phyloP scores from a whole-genome alignment of 2,329 filamentous ascomycete species.

The Xylaria sp. region DNA sequence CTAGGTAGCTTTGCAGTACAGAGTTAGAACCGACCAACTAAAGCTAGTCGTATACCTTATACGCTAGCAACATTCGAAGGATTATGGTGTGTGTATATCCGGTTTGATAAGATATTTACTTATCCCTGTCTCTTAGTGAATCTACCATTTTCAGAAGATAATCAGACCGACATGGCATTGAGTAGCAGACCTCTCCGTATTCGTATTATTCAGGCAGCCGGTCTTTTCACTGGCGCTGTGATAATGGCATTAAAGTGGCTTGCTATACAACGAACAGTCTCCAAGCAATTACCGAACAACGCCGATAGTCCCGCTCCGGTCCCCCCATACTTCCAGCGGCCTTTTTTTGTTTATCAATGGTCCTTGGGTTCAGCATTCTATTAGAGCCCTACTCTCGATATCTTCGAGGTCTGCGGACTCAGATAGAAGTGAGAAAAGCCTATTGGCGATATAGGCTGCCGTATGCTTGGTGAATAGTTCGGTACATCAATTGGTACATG shows the following conservation, averaged over 20 bases:
- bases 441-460: not conserved
- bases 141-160: no score
- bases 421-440: not conserved
- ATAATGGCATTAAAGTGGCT: slow-evolving; percentile 7
- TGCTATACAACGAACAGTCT: slow-evolving; percentile 8
- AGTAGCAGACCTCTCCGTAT: no score
- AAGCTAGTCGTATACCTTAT: slow-evolving; percentile 8
- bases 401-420: slow-evolving; percentile 2
- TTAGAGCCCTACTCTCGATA: slow-evolving; percentile 3
- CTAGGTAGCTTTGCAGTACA: slow-evolving; percentile 8
- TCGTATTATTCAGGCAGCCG: no score
- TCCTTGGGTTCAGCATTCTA: slow-evolving; percentile 1
- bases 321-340: not conserved
- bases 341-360: slow-evolving; percentile 2
- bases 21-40: slow-evolving; percentile 6
- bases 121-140: not conserved
- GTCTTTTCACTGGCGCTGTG: not conserved
- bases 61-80: slow-evolving; percentile 4
- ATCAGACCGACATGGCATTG: no score
- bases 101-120: slow-evolving; percentile 1
- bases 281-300: slow-evolving; percentile 1
- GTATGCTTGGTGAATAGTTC: not conserved
- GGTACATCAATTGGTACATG: slow-evolving; percentile 7
- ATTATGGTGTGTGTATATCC: not conserved
- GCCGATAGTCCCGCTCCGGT: slow-evolving; percentile 3